Conservation (phyloP, 192 early-diverging fungal genomes). For the Gigaspora rosea region DNA sequence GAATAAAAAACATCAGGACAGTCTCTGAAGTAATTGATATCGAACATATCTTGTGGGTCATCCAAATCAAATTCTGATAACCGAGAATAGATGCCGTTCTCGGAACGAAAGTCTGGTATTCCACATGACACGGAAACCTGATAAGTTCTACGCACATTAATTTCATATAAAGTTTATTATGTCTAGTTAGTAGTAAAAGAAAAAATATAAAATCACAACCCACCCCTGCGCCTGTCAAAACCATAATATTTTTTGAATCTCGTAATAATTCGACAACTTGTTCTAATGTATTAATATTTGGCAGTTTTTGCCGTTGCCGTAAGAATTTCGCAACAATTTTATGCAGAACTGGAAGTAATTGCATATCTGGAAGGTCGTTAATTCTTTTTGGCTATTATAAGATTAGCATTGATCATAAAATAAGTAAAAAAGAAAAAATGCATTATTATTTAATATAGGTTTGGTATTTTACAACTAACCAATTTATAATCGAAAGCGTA, state of each 20-base stretch:
- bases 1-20: conserved; percentile 94
- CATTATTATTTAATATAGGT: neutral
- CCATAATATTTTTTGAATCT: conserved; percentile 73
- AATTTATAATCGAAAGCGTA: conserved; percentile 59
- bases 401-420: neutral
- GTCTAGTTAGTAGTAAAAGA: neutral
- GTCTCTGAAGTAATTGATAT: conserved; percentile 86
- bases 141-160: conserved; percentile 20
- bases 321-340: conserved; percentile 58
- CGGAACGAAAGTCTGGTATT: conserved; percentile 96
- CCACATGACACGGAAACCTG: conserved; percentile 89
- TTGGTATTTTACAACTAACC: conserved; percentile 32
- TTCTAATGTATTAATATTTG: conserved; percentile 59
- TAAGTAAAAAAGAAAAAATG: conserved; percentile 11
- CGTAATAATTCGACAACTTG: conserved; percentile 65
- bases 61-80: conserved; percentile 88
- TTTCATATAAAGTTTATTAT: neutral
- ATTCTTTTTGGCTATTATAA: conserved; percentile 40
- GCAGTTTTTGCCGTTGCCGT: conserved; percentile 55
- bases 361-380: conserved; percentile 49
- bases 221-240: conserved; percentile 88
- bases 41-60: conserved; percentile 96
- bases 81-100: conserved; percentile 87
- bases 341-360: conserved; percentile 61
- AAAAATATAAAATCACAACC: conserved; percentile 17